These are phyloP conservation scores for Fusarium phyllophilum DNA, from an alignment of 2,329 filamentous ascomycete species.

Conservation along the genomic window DNA sequence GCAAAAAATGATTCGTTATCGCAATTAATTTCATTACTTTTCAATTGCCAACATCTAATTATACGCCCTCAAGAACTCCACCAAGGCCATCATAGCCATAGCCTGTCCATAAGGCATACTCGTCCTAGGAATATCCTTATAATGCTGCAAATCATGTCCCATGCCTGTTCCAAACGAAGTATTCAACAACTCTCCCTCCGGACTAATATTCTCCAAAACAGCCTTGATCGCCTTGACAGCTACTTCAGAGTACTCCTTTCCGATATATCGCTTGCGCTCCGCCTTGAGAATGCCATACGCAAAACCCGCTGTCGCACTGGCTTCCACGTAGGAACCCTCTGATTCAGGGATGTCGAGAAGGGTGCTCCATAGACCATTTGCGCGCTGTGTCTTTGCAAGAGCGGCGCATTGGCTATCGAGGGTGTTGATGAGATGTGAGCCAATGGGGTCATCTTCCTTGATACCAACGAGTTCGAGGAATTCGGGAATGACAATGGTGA, in stretches of 20 bases:
- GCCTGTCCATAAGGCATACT: slow-evolving; percentile 88
- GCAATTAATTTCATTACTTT: neutral
- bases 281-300: slow-evolving; percentile 83
- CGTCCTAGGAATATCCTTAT: slow-evolving; percentile 79
- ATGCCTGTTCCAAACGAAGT: slow-evolving; percentile 84
- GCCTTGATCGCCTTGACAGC: slow-evolving; percentile 74
- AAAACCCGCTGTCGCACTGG: slow-evolving; percentile 82
- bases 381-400: slow-evolving; percentile 67
- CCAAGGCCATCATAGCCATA: slow-evolving; percentile 85
- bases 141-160: slow-evolving; percentile 78
- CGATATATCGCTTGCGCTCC: slow-evolving; percentile 74
- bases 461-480: slow-evolving; percentile 79
- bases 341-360: slow-evolving; percentile 73
- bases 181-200: slow-evolving; percentile 75
- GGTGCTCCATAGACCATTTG: slow-evolving; percentile 77
- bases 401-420: slow-evolving; percentile 76
- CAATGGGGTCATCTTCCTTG: slow-evolving; percentile 69
- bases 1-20: neutral
- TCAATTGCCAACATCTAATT: slow-evolving; percentile 14
- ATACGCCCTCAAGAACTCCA: slow-evolving; percentile 72
- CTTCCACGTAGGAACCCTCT: slow-evolving; percentile 79
- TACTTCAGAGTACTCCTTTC: slow-evolving; percentile 66
- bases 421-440: slow-evolving; percentile 67
- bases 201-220: slow-evolving; percentile 72
- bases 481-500: slow-evolving; percentile 86